These are phyloP conservation scores for Cenchrus fungigraminus DNA, from an alignment of 176 grass and related monocot genomes.

Conservation along the genomic window DNA sequence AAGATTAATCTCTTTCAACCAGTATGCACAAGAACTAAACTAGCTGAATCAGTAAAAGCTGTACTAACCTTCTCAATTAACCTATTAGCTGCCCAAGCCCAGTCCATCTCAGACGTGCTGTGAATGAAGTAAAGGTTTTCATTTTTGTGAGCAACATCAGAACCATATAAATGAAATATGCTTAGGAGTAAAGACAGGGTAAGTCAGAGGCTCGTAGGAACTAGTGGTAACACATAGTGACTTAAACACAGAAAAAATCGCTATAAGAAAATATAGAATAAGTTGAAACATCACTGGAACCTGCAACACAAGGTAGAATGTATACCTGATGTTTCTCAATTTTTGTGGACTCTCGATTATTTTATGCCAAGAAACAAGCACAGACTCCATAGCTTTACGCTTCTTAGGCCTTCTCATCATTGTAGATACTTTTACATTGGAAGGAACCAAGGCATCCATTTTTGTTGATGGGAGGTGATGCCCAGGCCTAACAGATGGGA, in stretches of 20 bases:
- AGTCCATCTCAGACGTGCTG: conserved; percentile 74
- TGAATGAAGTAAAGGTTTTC: conserved; percentile 42
- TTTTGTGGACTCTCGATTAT: conserved; percentile 56
- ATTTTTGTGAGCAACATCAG: conserved; percentile 42
- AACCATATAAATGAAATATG: conserved; percentile 38
- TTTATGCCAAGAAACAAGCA: conserved; percentile 83
- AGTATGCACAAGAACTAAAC: conserved; percentile 32
- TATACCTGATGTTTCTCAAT: conserved; percentile 71
- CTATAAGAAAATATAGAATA: background rate
- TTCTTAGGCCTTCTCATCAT: conserved; percentile 65
- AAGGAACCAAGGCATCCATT: conserved; percentile 46
- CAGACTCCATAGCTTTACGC: conserved; percentile 59
- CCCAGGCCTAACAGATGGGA: conserved; percentile 51
- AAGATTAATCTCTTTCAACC: conserved; percentile 26
- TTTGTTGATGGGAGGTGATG: conserved; percentile 35
- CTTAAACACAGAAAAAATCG: background rate
- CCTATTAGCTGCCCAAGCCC: conserved; percentile 86
- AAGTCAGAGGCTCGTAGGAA: conserved; percentile 16
- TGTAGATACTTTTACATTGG: conserved; percentile 34
- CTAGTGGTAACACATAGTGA: background rate
- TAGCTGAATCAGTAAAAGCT: conserved; percentile 28
- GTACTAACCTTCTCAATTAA: conserved; percentile 87
- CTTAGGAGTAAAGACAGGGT: conserved; percentile 5
- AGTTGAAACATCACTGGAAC: conserved; percentile 17
- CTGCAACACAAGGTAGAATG: conserved; percentile 28